phyloP scores from a whole-genome alignment of 306 rosid genomes.

The Sesbania bispinosa region DNA sequence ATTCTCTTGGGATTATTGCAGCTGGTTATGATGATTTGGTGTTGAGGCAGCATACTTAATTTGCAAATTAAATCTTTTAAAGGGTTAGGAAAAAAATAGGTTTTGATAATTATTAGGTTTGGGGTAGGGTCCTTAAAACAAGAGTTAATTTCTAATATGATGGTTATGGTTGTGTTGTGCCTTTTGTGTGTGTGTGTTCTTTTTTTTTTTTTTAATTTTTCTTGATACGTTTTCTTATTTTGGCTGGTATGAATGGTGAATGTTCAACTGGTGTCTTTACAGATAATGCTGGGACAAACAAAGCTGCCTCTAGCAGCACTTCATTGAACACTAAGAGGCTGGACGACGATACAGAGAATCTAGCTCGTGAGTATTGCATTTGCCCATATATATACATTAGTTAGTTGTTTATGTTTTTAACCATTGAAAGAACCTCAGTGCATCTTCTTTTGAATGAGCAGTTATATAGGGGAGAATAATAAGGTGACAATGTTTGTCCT shows the following conservation, averaged over 20 bases:
- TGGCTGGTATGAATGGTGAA: neutral
- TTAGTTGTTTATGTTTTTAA: neutral
- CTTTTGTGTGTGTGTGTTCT: neutral
- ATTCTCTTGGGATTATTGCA: neutral
- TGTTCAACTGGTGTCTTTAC: conserved; percentile 1
- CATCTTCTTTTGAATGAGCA: neutral
- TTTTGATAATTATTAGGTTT: neutral
- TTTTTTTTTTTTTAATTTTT: neutral
- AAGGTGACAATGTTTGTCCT: neutral
- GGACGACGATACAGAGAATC: conserved; percentile 79
- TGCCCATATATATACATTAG: neutral
- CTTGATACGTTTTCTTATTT: neutral
- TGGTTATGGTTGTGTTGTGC: neutral
- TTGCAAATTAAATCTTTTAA: neutral
- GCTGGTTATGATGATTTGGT: conserved; percentile 8
- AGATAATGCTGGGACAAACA: conserved; percentile 63
- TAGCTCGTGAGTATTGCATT: conserved; percentile 58
- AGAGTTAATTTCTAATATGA: neutral
- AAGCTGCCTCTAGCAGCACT: conserved; percentile 86
- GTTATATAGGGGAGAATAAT: neutral
- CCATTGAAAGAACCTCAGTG: neutral
- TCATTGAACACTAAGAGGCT: conserved; percentile 82
- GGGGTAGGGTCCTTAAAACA: neutral
- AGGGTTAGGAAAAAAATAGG: conserved; percentile 5
- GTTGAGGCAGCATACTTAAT: neutral